A percentile compares a stretch with the other conserved stretches of the same genome.
Conservation (phyloP, 805 yeast genomes). For the Barnettozyma pratensis region DNA sequence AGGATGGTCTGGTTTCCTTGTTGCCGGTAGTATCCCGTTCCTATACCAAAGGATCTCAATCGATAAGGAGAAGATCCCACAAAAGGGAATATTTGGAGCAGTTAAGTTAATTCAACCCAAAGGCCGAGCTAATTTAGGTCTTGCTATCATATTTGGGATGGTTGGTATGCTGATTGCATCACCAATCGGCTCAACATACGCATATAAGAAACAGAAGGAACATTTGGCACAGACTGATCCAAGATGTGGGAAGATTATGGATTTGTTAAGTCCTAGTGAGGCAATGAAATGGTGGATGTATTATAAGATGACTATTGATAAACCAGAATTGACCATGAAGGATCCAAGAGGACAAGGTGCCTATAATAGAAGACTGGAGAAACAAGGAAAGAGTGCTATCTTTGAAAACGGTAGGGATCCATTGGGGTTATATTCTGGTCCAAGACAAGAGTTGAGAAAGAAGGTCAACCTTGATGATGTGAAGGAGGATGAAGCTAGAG, state of each 20-base stretch:
- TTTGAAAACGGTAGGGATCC: conserved; percentile 33
- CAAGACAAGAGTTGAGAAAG: conserved; percentile 18
- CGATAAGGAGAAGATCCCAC: not conserved
- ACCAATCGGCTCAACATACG: conserved; percentile 26
- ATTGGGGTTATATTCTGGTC: conserved; percentile 32
- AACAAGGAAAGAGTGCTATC: conserved; percentile 16
- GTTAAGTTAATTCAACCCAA: conserved; percentile 24
- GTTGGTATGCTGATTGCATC: conserved; percentile 32
- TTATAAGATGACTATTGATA: conserved; percentile 43
- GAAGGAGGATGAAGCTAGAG: conserved; percentile 1
- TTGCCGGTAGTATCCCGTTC: conserved; percentile 41
- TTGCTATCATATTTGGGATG: conserved; percentile 38
- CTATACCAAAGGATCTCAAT: conserved; percentile 26
- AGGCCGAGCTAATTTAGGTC: conserved; percentile 34
- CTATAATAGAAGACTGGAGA: conserved; percentile 16
- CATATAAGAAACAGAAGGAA: conserved; percentile 30
- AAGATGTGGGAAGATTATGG: conserved; percentile 28
- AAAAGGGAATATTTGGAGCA: not conserved
- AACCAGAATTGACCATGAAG: conserved; percentile 46
- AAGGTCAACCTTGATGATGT: not conserved
- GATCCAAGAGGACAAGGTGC: conserved; percentile 45
- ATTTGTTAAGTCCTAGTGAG: conserved; percentile 27
- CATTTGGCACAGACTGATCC: conserved; percentile 26
- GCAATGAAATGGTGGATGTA: conserved; percentile 45
- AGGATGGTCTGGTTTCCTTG: conserved; percentile 38